These are phyloP conservation scores for Serendipita vermifera DNA, from an alignment of 768 basidiomycete genomes.

Conservation along the genomic window DNA sequence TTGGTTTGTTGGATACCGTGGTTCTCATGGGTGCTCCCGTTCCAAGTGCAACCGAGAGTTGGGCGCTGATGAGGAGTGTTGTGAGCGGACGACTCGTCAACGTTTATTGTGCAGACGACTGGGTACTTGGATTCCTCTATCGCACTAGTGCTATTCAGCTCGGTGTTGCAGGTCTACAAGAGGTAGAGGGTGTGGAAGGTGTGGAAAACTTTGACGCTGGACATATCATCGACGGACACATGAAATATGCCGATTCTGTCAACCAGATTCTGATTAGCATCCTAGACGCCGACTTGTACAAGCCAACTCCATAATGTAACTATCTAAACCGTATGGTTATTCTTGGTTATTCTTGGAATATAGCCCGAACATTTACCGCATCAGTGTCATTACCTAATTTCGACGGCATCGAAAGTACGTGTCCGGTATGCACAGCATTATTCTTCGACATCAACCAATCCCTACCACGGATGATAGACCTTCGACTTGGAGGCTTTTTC, in stretches of 20 bases:
- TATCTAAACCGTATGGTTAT: too few relatives aligned
- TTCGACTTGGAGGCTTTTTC: background rate
- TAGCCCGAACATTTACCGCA: too few relatives aligned
- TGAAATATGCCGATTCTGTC: constrained; percentile 22
- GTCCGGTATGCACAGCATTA: too few relatives aligned
- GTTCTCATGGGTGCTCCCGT: constrained; percentile 42
- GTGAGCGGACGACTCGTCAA: constrained; percentile 43
- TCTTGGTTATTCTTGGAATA: too few relatives aligned
- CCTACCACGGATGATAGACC: too few relatives aligned
- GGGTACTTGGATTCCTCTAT: constrained; percentile 40
- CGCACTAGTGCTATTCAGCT: constrained; percentile 35
- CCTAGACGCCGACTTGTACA: background rate
- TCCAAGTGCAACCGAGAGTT: constrained; percentile 28
- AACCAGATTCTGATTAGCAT: background rate
- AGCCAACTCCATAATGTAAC: too few relatives aligned
- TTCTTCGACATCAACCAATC: too few relatives aligned
- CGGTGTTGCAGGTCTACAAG: constrained; percentile 39
- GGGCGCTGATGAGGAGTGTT: constrained; percentile 37
- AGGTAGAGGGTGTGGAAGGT: constrained; percentile 42
- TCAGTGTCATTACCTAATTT: too few relatives aligned
- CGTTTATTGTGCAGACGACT: constrained; percentile 39
- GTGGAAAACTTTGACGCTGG: constrained; percentile 29
- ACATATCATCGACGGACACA: constrained; percentile 31
- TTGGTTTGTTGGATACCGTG: constrained; percentile 40
- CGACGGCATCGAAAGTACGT: too few relatives aligned